phyloP scores from a whole-genome alignment of 345 rosid species.

The Ceriops zippeliana region DNA sequence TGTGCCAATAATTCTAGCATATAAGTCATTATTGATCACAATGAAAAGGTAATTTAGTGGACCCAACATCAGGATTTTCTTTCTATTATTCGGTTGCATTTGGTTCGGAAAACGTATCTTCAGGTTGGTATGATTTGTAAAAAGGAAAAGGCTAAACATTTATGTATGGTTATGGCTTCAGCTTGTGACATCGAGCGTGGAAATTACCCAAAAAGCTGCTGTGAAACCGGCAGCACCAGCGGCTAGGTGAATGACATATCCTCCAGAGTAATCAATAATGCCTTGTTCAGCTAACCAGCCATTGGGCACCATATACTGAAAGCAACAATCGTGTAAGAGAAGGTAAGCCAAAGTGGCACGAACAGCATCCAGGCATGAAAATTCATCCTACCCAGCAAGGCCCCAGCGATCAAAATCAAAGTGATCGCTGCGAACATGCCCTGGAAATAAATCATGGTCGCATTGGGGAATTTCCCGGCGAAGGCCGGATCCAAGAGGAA shows the following conservation, averaged over 20 bases:
- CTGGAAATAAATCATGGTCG: constrained; percentile 21
- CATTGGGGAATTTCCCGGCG: constrained; percentile 12
- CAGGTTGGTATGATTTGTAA: no score
- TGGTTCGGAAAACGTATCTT: no score
- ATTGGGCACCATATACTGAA: constrained; percentile 33
- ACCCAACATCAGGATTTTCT: not conserved
- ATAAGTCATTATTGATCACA: not conserved
- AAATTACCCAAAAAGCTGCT: constrained; percentile 44
- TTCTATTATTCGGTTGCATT: not conserved
- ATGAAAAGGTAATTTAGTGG: not conserved
- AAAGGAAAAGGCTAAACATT: not conserved
- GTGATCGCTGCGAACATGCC: constrained; percentile 18
- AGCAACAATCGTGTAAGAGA: constrained; percentile 40
- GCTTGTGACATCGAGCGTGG: not conserved
- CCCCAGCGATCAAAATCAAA: constrained; percentile 18
- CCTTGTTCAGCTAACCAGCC: constrained; percentile 39
- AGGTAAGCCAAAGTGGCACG: constrained; percentile 49
- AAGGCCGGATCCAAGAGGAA: constrained; percentile 9
- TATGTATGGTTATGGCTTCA: not conserved
- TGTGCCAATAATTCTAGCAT: not conserved
- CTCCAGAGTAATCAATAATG: constrained; percentile 45
- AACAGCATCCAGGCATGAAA: constrained; percentile 50
- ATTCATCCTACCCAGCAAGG: constrained; percentile 16
- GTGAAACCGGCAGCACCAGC: constrained; percentile 50
- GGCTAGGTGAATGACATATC: constrained; percentile 49